These are phyloP conservation scores for Zygotorulaspora florentina DNA, from an alignment of 805 yeast genomes.

Conservation along the genomic window DNA sequence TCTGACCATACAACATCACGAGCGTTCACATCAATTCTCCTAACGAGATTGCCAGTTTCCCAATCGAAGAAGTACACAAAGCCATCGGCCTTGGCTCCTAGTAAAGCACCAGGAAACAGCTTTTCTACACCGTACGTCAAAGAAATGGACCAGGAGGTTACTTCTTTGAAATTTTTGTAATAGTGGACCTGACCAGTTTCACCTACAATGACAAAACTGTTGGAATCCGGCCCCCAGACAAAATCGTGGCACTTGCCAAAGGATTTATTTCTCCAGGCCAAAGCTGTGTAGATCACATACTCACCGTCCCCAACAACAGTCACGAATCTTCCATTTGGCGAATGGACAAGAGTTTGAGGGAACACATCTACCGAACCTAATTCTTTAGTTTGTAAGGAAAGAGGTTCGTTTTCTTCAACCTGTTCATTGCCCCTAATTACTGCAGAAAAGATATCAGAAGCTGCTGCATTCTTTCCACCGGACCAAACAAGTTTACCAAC, in stretches of 20 bases:
- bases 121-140: conserved; percentile 71
- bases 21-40: conserved; percentile 86
- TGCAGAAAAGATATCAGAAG: conserved; percentile 72
- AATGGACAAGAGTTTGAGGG: conserved; percentile 82
- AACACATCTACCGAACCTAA: conserved; percentile 91
- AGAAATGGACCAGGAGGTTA: conserved; percentile 57
- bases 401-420: conserved; percentile 72
- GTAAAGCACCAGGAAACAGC: conserved; percentile 81
- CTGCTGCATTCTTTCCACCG: conserved; percentile 56
- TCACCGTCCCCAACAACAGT: conserved; percentile 98
- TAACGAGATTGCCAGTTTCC: conserved; percentile 80
- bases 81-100: conserved; percentile 80
- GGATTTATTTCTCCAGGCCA: conserved; percentile 96
- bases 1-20: conserved; percentile 85
- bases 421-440: conserved; percentile 68
- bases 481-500: conserved; percentile 90
- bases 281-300: conserved; percentile 89
- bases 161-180: conserved; percentile 81
- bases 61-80: conserved; percentile 89
- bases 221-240: conserved; percentile 92
- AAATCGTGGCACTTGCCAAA: conserved; percentile 89
- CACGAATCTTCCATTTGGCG: conserved; percentile 96
- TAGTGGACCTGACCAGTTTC: conserved; percentile 60
- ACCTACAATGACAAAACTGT: conserved; percentile 79
- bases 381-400: conserved; percentile 79